Conservation (phyloP, 371 early-diverging fungal genomes). For the Lichtheimia corymbifera region DNA sequence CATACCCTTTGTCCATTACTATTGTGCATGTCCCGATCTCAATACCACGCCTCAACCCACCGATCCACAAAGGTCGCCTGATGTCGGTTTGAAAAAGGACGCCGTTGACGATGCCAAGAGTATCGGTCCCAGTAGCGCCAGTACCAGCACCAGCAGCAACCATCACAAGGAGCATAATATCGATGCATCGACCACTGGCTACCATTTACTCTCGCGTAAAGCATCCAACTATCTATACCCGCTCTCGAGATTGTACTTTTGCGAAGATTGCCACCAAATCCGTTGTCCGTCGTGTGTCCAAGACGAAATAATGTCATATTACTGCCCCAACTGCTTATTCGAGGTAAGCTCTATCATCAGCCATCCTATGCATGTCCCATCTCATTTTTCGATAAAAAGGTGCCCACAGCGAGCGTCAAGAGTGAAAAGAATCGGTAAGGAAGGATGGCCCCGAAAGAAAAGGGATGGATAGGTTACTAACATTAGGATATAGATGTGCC, state of each 20-base stretch:
- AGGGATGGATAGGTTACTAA: neutral
- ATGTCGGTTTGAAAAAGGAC: neutral
- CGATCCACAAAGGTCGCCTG: neutral
- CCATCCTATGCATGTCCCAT: neutral
- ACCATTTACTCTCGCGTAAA: slow-evolving; percentile 36
- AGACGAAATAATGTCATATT: slow-evolving; percentile 87
- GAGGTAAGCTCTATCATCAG: slow-evolving; percentile 54
- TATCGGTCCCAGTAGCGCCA: neutral
- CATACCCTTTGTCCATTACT: slow-evolving; percentile 52
- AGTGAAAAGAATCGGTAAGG: slow-evolving; percentile 85
- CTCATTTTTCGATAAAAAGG: slow-evolving; percentile 19
- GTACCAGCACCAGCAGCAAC: slow-evolving; percentile 3
- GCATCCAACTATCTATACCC: slow-evolving; percentile 56
- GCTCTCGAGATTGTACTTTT: slow-evolving; percentile 81
- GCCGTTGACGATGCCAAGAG: neutral
- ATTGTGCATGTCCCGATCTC: slow-evolving; percentile 46
- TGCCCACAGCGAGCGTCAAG: slow-evolving; percentile 92
- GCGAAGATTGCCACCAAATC: slow-evolving; percentile 82
- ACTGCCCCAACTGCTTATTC: slow-evolving; percentile 94
- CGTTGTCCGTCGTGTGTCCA: slow-evolving; percentile 82
- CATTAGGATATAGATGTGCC: slow-evolving; percentile 66
- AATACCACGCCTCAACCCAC: slow-evolving; percentile 1
- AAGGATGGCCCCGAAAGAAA: no score
- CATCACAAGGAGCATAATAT: slow-evolving; percentile 5
- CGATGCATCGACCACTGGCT: slow-evolving; percentile 30